A percentile compares a stretch with the other conserved stretches of the same genome.
Conservation (phyloP, 352 stramenopile species). For the Pythium aphanidermatum region DNA sequence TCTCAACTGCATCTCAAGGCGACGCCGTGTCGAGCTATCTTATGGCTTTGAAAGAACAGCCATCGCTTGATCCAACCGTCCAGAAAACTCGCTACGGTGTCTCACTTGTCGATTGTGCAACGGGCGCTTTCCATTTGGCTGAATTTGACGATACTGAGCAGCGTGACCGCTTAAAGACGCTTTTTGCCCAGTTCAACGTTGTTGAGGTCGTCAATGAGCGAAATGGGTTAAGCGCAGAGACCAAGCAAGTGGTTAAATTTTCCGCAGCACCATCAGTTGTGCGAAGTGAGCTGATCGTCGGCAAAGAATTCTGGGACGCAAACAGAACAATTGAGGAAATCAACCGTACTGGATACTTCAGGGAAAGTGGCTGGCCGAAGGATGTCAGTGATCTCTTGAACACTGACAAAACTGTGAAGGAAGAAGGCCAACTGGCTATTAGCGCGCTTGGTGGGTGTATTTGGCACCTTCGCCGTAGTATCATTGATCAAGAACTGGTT, state of each 20-base stretch:
- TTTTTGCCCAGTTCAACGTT: constrained; percentile 87
- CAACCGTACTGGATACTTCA: constrained; percentile 85
- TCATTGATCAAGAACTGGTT: constrained; percentile 81
- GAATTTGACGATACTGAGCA: constrained; percentile 98
- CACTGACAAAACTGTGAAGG: constrained; percentile 63
- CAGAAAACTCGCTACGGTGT: constrained; percentile 87
- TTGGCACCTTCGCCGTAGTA: constrained; percentile 72
- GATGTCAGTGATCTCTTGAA: constrained; percentile 54
- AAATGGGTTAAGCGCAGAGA: constrained; percentile 52
- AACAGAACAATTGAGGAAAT: constrained; percentile 90
- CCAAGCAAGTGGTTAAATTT: constrained; percentile 73
- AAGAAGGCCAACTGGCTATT: constrained; percentile 52
- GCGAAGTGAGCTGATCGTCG: constrained; percentile 53
- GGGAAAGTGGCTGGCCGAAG: constrained; percentile 59
- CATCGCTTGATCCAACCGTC: constrained; percentile 38
- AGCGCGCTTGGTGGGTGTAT: constrained; percentile 69
- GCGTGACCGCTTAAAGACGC: constrained; percentile 92
- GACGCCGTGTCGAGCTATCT: constrained; percentile 42
- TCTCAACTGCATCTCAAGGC: constrained; percentile 34
- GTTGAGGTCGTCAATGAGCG: constrained; percentile 84
- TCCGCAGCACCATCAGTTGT: constrained; percentile 44
- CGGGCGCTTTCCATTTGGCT: constrained; percentile 90
- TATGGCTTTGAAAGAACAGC: constrained; percentile 60
- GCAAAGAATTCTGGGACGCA: constrained; percentile 88
- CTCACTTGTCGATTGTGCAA: constrained; percentile 93